These are phyloP conservation scores for Phytophthora pini DNA, from an alignment of 352 stramenopile species.

Conservation along the genomic window DNA sequence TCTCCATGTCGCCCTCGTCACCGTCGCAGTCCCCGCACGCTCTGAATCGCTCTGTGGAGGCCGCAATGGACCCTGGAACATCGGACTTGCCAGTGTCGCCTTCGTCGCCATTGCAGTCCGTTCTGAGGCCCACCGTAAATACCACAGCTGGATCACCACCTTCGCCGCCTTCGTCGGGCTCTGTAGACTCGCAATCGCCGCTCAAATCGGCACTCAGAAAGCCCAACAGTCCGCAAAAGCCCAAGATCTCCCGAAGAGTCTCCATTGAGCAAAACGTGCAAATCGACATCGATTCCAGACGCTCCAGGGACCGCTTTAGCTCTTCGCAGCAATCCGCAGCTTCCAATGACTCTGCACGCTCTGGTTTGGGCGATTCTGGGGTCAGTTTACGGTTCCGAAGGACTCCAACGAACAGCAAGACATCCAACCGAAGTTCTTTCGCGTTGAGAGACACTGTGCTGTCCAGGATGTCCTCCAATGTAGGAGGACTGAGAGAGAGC, in stretches of 20 bases:
- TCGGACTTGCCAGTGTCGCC: slow-evolving; percentile 21
- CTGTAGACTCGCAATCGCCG: slow-evolving; percentile 14
- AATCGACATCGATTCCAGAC: slow-evolving; percentile 5
- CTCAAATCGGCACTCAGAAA: slow-evolving; percentile 29
- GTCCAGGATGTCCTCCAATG: slow-evolving; percentile 51
- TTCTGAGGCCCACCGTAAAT: slow-evolving; percentile 7
- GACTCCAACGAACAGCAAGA: slow-evolving; percentile 43
- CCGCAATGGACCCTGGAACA: slow-evolving; percentile 5
- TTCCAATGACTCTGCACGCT: slow-evolving; percentile 18
- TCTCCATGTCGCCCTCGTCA: slow-evolving; percentile 29
- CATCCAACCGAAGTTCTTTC: slow-evolving; percentile 46
- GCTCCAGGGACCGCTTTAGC: slow-evolving; percentile 18
- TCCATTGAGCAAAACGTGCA: slow-evolving; percentile 34
- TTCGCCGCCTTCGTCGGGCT: slow-evolving; percentile 1
- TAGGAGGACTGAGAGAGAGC: slow-evolving; percentile 56
- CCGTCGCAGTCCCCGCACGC: slow-evolving; percentile 14
- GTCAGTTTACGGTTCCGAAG: slow-evolving; percentile 40
- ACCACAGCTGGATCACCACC: background rate
- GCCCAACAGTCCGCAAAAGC: slow-evolving; percentile 17
- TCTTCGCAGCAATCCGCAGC: slow-evolving; percentile 33
- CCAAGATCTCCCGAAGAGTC: slow-evolving; percentile 24
- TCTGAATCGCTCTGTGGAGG: slow-evolving; percentile 15
- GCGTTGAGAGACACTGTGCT: slow-evolving; percentile 40
- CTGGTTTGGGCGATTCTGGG: slow-evolving; percentile 22
- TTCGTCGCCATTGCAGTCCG: slow-evolving; percentile 30